A percentile compares a stretch with the other conserved stretches of the same genome.
Evolutionary conservation across 306 rosid species (phyloP).

Genomic region (barrel medic (Medicago truncatula)): MtrunA17r5.0-ANR NC_053042.1:11303501-11304000

Average conservation of each 20-base stretch:
- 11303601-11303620: conserved; percentile 11
- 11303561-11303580: conserved; percentile 1
- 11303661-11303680: conserved; percentile 88
- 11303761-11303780: conserved; percentile 96
- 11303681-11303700: conserved; percentile 96
- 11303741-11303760: conserved; percentile 89
- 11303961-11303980: conserved; percentile 4
- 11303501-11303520: conserved; percentile 8
- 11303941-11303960: conserved; percentile 25
- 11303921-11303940: conserved; percentile 24
- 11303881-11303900: conserved; percentile 41
- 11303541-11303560: neutral
- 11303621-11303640: conserved; percentile 28
- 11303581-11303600: conserved; percentile 4
- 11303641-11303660: conserved; percentile 80
- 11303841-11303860: conserved; percentile 91
- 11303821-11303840: conserved; percentile 88
- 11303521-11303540: conserved; percentile 13
- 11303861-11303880: conserved; percentile 79
- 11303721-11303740: conserved; percentile 81
- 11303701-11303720: conserved; percentile 83
- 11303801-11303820: conserved; percentile 92
- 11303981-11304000: conserved; percentile 32
- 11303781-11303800: conserved; percentile 92
- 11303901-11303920: conserved; percentile 43